Evolutionary conservation across 2,329 filamentous ascomycete genomes (phyloP), one percentile per base, ranked within the genome.

Genomic region (Allantophomopsis cytisporea): DNA sequence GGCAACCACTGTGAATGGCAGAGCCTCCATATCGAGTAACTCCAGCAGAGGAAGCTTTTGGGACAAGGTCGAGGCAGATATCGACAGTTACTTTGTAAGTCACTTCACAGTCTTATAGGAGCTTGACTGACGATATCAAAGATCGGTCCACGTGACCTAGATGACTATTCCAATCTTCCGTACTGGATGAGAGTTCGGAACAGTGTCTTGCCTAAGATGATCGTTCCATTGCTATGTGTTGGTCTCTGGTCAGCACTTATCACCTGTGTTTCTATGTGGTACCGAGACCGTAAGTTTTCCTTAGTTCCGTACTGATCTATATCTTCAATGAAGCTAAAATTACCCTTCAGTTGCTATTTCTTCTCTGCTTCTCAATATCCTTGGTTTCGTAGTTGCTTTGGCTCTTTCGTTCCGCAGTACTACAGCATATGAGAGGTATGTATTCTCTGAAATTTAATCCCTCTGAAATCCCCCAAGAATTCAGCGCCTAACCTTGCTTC

Each of bases 351-450:
- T 79, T 14, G 69, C 68, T 35, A 75, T 87, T 45, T 69, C 71
- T 53, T 75, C 68, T n/a, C 68, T 85, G 23, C 65, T 87, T 15
- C 66, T 88, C 39, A 87, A 82, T 1, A 76, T 88, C 38, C 71
- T 82, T 35, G 83, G 83, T 79, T 87, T 88, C 62, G 79, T 88
- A 43, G 81, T 88, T 56, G 78, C 78, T 71, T 62, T 88, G 43
- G 72, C 78, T n/a, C 68, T 88, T 30, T 85, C 80, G 1, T 86
- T 88, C 62, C 76, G 83, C 42, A 83, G 72, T 45, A 78, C 80
- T 2, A 84, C 81, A 7, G 83, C 83, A 10, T 88, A 88, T 49
- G 83, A 88, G 59, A 73, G 80, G 23, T 28, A 28, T 6, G 23
- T 28, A 28, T 8, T 28, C 10, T 12, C 8, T 28, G 10, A 28